These are phyloP conservation scores for Epichloe baconii DNA, from an alignment of 2,329 filamentous ascomycete genomes.

Conservation along the genomic window DNA sequence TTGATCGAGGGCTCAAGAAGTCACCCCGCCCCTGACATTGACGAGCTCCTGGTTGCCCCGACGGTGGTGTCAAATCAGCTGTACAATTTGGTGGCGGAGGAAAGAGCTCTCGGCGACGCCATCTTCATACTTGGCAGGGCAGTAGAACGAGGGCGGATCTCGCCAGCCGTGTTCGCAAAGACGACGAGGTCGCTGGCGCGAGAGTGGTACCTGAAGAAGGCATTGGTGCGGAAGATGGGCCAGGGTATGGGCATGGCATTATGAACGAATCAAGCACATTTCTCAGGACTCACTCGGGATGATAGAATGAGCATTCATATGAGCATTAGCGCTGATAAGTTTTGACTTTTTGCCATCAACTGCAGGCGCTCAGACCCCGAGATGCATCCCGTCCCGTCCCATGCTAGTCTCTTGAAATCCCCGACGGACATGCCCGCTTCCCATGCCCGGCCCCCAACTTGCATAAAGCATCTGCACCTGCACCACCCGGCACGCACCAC, in stretches of 20 bases:
- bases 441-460: not conserved
- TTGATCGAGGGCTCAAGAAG: conserved; percentile 61
- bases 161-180: conserved; percentile 63
- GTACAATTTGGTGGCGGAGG: conserved; percentile 80
- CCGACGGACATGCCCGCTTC: not conserved
- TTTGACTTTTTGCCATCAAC: too few relatives aligned
- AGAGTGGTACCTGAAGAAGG: conserved; percentile 78
- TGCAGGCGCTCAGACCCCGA: too few relatives aligned
- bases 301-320: not conserved
- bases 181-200: conserved; percentile 61
- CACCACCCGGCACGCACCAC: too few relatives aligned
- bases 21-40: conserved; percentile 62
- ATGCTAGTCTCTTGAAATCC: not conserved
- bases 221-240: conserved; percentile 64
- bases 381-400: not conserved
- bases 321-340: not conserved
- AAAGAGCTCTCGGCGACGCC: conserved; percentile 72
- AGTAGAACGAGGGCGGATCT: conserved; percentile 58
- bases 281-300: not conserved
- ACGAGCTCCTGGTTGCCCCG: conserved; percentile 85
- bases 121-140: conserved; percentile 70
- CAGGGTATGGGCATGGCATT: conserved; percentile 55
- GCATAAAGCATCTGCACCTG: too few relatives aligned
- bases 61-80: conserved; percentile 88
- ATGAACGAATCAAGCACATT: conserved; percentile 6